Evolutionary conservation across 208 protist species (phyloP).

Genomic region (Leishmania martiniquensis): DNA sequence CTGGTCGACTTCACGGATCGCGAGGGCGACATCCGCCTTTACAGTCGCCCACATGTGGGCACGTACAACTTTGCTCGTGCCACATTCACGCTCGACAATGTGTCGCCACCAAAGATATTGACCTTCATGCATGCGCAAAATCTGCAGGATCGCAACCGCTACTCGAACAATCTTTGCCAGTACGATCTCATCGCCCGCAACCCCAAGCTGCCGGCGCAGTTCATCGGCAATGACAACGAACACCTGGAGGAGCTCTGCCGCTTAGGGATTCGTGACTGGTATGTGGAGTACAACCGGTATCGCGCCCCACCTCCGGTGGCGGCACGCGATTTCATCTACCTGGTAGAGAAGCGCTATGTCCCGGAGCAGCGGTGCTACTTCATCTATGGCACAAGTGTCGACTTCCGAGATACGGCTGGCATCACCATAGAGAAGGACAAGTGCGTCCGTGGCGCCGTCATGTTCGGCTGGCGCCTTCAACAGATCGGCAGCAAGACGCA

Average conservation of each 20-base stretch:
- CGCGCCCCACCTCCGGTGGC: conserved; percentile 74
- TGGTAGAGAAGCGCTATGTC: conserved; percentile 78
- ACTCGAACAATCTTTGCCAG: conserved; percentile 58
- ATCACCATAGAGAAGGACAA: conserved; percentile 30
- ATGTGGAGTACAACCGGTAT: conserved; percentile 76
- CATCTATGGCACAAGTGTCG: conserved; percentile 82
- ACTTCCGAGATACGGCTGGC: conserved; percentile 37
- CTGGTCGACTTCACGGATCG: conserved; percentile 74
- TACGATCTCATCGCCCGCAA: conserved; percentile 68
- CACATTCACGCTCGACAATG: conserved; percentile 61
- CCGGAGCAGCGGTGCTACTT: conserved; percentile 66
- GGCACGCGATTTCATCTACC: conserved; percentile 70
- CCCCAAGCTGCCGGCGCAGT: conserved; percentile 40
- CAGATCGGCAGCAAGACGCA: conserved; percentile 43
- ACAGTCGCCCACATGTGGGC: conserved; percentile 70
- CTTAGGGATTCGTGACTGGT: conserved; percentile 54
- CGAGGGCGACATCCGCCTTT: conserved; percentile 76
- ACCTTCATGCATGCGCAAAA: conserved; percentile 67
- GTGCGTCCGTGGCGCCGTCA: conserved; percentile 46
- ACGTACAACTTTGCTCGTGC: conserved; percentile 83
- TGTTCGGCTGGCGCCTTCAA: conserved; percentile 77
- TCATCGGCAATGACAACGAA: conserved; percentile 47
- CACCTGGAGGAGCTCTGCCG: conserved; percentile 46
- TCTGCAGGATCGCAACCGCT: conserved; percentile 52
- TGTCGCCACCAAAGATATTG: conserved; percentile 58